Evolutionary conservation across 805 yeast species (phyloP), one percentile per base, ranked within the genome.

Genomic region (Phaffomyces thermotolerans): DNA sequence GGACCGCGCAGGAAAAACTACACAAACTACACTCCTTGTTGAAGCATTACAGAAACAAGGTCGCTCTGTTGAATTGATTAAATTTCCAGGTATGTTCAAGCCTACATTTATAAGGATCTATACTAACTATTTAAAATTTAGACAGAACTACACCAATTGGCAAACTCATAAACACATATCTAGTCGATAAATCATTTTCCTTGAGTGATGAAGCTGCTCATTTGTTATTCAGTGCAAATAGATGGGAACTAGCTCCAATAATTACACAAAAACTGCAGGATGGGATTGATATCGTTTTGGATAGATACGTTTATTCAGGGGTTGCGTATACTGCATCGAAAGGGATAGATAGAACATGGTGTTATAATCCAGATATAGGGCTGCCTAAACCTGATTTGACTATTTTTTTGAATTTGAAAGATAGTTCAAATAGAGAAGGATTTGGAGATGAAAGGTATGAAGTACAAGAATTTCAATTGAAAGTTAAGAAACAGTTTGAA

Each of bases 361-460:
- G 96, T 52, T 64, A 73, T 17, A 65, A 68, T 27, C 93, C 96
- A 1, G 99, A 93, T 53, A 64, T 63, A 23, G 98, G 98, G 0
- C 71, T 93, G 13, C 89, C 95, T 1, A 75, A 68, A 51, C 98
- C 99, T 0, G 99, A 93, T 62, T 48, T 84, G 39, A 84, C 91
- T 0, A 43, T 93, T 1, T 93, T 91, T 52, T 65, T 93, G 46
- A 80, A 85, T 33, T 71, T 84, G 35, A 66, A 73, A 37, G 71
- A 76, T 29, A 61, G 53, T 30, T 44, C 47, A 9, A 71, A 59
- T 17, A 70, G 98, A 43, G 79, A 78, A 10, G 95, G 95, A 1
- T 93, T 84, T 69, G 99, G 99, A 13, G 84, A 80, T n/a, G 99
- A 93, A 62, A 68, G 96, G 42, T 93, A 93, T 64, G 99, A 93